Conservation (phyloP, 2,329 filamentous ascomycete genomes). For the Arthroderma sp. region DNA sequence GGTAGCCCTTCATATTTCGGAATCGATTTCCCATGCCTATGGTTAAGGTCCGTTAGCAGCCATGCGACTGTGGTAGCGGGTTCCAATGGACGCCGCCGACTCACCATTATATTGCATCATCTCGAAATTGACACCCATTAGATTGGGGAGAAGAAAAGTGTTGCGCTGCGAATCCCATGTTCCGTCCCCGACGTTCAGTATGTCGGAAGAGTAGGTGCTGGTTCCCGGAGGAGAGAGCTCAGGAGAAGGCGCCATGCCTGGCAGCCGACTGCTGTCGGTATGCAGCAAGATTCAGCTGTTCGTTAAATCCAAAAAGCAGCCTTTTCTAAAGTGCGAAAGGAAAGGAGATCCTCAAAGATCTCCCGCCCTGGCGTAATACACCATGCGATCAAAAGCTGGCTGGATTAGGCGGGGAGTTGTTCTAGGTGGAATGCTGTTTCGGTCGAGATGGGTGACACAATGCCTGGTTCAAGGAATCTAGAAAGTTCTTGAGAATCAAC, state of each 20-base stretch:
- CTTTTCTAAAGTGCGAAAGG: conserved; percentile 10
- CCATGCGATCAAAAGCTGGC: conserved; percentile 22
- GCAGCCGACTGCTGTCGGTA: neutral
- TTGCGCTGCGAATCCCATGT: conserved; percentile 52
- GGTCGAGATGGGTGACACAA: neutral
- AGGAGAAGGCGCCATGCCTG: conserved; percentile 24
- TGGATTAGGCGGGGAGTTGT: neutral
- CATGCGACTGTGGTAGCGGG: neutral
- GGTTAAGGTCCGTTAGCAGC: neutral
- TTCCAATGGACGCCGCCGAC: conserved; percentile 8
- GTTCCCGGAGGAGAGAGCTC: conserved; percentile 44
- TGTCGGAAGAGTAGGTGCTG: conserved; percentile 48
- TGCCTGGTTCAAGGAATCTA: neutral
- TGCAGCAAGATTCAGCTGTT: conserved; percentile 10
- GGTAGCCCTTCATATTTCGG: conserved; percentile 44
- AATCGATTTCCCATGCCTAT: conserved; percentile 56
- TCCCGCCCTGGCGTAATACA: conserved; percentile 29
- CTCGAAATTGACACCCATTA: conserved; percentile 51
- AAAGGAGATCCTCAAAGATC: conserved; percentile 33
- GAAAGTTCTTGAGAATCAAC: neutral
- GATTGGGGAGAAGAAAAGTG: conserved; percentile 50
- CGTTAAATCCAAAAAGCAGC: no score
- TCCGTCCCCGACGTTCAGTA: conserved; percentile 51
- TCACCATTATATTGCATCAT: conserved; percentile 55
- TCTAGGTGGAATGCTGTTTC: neutral